phyloP scores from a whole-genome alignment of 2,329 filamentous ascomycete genomes.

The Phaeophleospora eucalypticola region DNA sequence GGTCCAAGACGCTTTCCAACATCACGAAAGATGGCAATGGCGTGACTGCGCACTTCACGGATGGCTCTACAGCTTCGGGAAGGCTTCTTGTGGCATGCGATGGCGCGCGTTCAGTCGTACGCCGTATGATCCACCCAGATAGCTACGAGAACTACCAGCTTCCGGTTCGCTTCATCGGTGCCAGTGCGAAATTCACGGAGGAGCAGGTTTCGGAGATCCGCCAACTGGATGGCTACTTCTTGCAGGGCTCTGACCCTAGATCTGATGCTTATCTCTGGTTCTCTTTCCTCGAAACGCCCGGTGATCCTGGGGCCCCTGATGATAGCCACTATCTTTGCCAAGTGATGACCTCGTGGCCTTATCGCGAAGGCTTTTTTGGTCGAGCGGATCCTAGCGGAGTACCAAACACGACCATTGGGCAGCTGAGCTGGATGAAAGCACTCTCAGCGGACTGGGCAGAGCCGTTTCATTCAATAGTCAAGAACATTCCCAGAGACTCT shows the following conservation, averaged over 20 bases:
- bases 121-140: constrained; percentile 8
- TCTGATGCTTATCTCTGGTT: constrained; percentile 53
- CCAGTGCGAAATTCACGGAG: constrained; percentile 40
- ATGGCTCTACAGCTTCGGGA: constrained; percentile 9
- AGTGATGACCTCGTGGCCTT: constrained; percentile 50
- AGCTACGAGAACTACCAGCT: constrained; percentile 34
- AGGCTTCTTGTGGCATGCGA: constrained; percentile 14
- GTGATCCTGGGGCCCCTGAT: constrained; percentile 28
- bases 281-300: constrained; percentile 49
- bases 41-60: constrained; percentile 6
- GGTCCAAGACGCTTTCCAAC: constrained; percentile 7
- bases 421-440: constrained; percentile 16
- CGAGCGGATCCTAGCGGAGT: constrained; percentile 33
- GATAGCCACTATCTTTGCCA: constrained; percentile 12
- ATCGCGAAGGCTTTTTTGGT: constrained; percentile 22
- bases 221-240: constrained; percentile 50
- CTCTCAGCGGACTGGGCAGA: constrained; percentile 14
- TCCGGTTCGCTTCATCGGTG: constrained; percentile 44
- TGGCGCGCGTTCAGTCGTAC: constrained; percentile 10
- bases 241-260: constrained; percentile 50
- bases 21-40: constrained; percentile 5
- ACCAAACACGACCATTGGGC: constrained; percentile 35
- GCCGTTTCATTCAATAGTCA: constrained; percentile 17
- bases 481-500: constrained; percentile 13
- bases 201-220: constrained; percentile 43